Evolutionary conservation across 768 basidiomycete genomes (phyloP).

Genomic region (Rhizopogon vinicolor): DNA sequence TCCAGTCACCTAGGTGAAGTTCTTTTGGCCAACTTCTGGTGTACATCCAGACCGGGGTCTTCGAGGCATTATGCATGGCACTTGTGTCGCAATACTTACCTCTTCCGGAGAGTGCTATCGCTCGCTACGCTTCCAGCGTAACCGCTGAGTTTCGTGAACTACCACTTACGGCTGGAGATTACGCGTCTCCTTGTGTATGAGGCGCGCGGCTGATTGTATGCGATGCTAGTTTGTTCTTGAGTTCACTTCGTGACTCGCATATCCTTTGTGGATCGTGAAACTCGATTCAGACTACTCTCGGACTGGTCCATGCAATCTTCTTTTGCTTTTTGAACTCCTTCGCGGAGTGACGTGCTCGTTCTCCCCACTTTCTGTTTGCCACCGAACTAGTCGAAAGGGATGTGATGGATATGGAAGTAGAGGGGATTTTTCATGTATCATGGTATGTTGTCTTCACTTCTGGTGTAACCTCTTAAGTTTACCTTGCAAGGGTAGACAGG

Average conservation of each 20-base stretch:
- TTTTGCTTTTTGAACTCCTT: conserved; percentile 1
- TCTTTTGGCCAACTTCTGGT: background rate
- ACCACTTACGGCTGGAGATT: background rate
- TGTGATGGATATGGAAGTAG: background rate
- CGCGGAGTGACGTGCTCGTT: conserved; percentile 1
- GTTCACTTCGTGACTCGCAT: conserved; percentile 23
- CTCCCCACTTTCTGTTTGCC: background rate
- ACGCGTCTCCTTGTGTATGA: conserved; percentile 14
- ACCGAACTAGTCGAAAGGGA: background rate
- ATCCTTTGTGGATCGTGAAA: conserved; percentile 14
- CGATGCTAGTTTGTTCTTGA: conserved; percentile 15
- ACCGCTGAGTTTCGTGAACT: background rate
- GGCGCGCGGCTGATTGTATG: conserved; percentile 7
- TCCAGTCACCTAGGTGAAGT: background rate
- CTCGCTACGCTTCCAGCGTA: background rate
- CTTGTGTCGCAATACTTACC: too few species aligned
- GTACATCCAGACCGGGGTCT: background rate
- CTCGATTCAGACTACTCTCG: conserved; percentile 28
- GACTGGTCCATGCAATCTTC: conserved; percentile 7
- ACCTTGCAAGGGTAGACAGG: too few species aligned
- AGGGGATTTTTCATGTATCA: background rate
- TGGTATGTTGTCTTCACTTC: background rate
- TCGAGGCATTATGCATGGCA: background rate
- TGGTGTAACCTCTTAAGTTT: background rate
- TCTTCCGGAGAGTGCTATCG: background rate